Conservation (phyloP, 169 alveolate species). For the Plasmodium knowlesi region DNA sequence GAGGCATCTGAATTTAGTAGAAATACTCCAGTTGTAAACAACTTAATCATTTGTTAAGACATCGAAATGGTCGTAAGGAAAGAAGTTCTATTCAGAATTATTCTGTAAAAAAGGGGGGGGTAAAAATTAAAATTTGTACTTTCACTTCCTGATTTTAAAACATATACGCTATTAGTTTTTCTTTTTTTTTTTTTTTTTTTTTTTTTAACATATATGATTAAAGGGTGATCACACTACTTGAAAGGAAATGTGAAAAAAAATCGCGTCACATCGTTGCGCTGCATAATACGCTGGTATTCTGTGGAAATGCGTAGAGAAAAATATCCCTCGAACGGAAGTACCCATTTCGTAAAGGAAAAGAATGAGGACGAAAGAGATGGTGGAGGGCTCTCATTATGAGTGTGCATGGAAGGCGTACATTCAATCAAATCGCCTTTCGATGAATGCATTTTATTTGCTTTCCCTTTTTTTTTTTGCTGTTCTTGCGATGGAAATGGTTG, state of each 20-base stretch:
- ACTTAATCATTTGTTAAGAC: background rate
- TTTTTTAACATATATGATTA: background rate
- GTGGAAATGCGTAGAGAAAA: background rate
- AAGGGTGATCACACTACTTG: background rate
- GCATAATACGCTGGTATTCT: background rate
- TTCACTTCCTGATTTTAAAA: background rate
- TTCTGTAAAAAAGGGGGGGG: background rate
- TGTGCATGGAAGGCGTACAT: background rate
- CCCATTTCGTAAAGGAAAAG: background rate
- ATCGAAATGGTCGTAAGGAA: background rate
- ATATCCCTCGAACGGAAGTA: background rate
- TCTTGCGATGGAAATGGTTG: background rate
- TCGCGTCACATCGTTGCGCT: background rate
- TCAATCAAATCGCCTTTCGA: background rate
- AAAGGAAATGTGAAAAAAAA: background rate
- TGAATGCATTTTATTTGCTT: background rate
- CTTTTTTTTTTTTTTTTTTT: background rate
- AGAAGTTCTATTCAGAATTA: background rate
- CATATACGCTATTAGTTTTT: background rate
- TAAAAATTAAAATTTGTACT: background rate
- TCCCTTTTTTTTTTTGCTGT: background rate
- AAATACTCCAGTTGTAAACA: background rate
- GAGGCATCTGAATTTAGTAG: background rate
- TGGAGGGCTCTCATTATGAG: background rate
- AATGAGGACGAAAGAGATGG: background rate